Conservation (phyloP, 352 stramenopile genomes). For the Phytophthora vignae region DNA sequence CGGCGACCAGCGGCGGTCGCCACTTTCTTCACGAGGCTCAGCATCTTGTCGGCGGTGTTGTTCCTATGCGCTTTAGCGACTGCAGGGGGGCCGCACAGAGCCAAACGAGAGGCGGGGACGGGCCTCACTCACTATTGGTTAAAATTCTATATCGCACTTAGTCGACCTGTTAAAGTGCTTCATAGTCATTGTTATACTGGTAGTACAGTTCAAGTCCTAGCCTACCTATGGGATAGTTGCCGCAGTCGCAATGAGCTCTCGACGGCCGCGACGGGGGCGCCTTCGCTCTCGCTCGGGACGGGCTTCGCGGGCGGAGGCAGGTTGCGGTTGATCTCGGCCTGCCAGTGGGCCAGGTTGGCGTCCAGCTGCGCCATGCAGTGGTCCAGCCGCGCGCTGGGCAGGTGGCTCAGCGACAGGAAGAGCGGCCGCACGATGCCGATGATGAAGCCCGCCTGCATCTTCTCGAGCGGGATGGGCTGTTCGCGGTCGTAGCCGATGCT, state of each 20-base stretch:
- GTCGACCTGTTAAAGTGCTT: background rate
- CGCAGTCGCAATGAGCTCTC: slow-evolving; percentile 15
- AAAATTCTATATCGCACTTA: slow-evolving; percentile 16
- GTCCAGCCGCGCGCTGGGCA: slow-evolving; percentile 58
- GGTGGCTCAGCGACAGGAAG: slow-evolving; percentile 62
- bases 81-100: slow-evolving; percentile 15
- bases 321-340: slow-evolving; percentile 67
- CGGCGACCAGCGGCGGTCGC: slow-evolving; percentile 43
- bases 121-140: slow-evolving; percentile 16
- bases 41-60: slow-evolving; percentile 48
- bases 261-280: background rate
- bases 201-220: slow-evolving; percentile 18
- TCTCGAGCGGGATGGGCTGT: slow-evolving; percentile 85
- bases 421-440: slow-evolving; percentile 91
- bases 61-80: slow-evolving; percentile 28
- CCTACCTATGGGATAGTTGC: slow-evolving; percentile 22
- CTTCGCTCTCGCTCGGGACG: background rate
- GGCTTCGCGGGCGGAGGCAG: slow-evolving; percentile 17
- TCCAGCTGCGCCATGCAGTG: slow-evolving; percentile 79
- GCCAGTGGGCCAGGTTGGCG: slow-evolving; percentile 73
- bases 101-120: slow-evolving; percentile 33
- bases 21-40: slow-evolving; percentile 83
- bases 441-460: slow-evolving; percentile 95
- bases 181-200: slow-evolving; percentile 6
- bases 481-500: slow-evolving; percentile 92